phyloP scores from a whole-genome alignment of 345 rosid species.

The Gossypium raimondii region DNA sequence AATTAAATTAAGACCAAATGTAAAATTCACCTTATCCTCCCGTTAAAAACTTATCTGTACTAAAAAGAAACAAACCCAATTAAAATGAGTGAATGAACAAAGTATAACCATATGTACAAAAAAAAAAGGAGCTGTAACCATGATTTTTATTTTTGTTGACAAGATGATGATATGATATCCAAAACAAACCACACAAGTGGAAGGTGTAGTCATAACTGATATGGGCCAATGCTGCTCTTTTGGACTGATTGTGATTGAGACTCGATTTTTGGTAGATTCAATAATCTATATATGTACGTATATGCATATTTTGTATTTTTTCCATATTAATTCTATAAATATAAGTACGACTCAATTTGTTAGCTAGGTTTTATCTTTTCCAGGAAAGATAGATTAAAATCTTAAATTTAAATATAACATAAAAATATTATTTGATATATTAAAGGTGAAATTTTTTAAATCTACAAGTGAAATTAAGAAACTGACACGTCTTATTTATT shows the following conservation, averaged over 20 bases:
- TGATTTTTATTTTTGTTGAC: neutral
- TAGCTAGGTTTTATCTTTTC: too few relatives aligned
- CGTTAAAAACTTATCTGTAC: too few relatives aligned
- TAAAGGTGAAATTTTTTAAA: too few relatives aligned
- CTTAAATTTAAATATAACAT: neutral
- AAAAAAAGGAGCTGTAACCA: neutral
- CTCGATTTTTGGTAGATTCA: neutral
- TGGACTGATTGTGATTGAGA: neutral
- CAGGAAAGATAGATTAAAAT: too few relatives aligned
- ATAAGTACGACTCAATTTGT: neutral
- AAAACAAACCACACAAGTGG: conserved; percentile 5
- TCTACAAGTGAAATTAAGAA: too few relatives aligned
- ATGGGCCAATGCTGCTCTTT: conserved; percentile 1
- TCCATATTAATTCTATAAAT: neutral
- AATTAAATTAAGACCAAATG: too few relatives aligned
- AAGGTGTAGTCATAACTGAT: neutral
- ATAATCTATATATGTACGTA: neutral
- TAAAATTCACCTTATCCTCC: too few relatives aligned
- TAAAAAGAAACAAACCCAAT: too few relatives aligned
- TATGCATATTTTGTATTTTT: neutral
- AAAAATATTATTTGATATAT: neutral
- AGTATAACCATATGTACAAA: neutral
- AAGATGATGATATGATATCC: neutral
- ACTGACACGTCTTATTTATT: too few relatives aligned
- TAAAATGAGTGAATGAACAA: neutral